A percentile compares a stretch with the other conserved stretches of the same genome.
Evolutionary conservation across 331 rosid species (phyloP).

Genomic region (Quercus tomentella): DNA sequence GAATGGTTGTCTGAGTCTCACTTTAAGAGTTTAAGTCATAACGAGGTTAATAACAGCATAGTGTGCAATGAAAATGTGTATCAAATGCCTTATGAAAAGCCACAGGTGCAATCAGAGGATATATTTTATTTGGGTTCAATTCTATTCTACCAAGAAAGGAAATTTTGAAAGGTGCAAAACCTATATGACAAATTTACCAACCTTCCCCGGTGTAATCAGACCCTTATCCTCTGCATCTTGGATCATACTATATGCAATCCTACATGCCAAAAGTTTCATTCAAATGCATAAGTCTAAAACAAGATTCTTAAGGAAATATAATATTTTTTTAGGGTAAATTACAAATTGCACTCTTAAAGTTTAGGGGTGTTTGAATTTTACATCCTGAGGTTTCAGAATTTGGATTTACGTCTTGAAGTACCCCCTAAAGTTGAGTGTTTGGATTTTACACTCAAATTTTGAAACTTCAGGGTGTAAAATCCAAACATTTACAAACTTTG

Average conservation of each 20-base stretch:
- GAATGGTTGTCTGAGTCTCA: background rate
- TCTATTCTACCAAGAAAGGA: background rate
- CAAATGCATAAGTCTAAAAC: background rate
- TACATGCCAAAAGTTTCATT: constrained; percentile 19
- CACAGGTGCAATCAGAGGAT: background rate
- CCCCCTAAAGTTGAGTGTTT: no score
- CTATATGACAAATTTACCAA: constrained; percentile 10
- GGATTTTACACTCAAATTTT: no score
- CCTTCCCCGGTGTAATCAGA: constrained; percentile 83
- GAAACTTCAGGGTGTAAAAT: no score
- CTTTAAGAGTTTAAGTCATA: background rate
- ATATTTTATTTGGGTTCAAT: background rate
- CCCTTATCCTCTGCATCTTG: constrained; percentile 86
- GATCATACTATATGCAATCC: constrained; percentile 81
- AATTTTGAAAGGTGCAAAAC: background rate
- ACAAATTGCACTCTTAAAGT: accelerated
- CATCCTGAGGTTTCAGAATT: accelerated
- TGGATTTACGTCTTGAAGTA: no score
- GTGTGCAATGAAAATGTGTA: background rate
- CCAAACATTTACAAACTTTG: no score
- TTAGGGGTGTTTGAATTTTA: accelerated
- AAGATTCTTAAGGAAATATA: background rate
- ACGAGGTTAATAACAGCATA: no score
- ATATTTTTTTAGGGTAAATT: no score
- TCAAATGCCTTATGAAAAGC: background rate